Evolutionary conservation across 1,284 basidiomycete genomes (phyloP).

Genomic region (Exobasidium cylindrosporum): DNA sequence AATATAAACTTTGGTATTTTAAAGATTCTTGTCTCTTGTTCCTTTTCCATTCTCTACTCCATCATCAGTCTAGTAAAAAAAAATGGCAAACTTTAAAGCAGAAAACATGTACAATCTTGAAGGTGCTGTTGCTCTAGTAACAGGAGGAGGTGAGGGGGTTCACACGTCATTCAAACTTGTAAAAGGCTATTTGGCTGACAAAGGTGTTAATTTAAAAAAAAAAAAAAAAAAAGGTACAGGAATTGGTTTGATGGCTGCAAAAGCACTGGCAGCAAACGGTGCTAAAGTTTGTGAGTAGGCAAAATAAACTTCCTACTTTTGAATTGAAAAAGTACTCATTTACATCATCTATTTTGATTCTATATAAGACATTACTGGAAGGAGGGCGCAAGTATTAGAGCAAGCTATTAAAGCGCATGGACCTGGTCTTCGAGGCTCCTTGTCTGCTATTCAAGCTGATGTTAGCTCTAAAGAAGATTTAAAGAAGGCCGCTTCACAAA

Average conservation of each 20-base stretch:
- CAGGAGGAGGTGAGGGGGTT: constrained; percentile 39
- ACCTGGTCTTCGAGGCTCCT: constrained; percentile 9
- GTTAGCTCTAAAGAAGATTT: constrained; percentile 30
- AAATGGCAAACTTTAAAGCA: background rate
- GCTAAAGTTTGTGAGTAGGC: constrained; percentile 31
- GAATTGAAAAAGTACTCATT: too few species aligned
- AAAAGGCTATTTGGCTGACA: too few species aligned
- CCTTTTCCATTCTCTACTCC: background rate
- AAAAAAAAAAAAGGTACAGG: constrained; percentile 23
- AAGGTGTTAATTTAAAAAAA: too few species aligned
- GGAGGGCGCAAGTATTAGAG: constrained; percentile 30
- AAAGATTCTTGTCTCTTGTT: too few species aligned
- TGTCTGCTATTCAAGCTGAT: constrained; percentile 26
- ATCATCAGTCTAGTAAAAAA: background rate
- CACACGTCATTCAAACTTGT: too few species aligned
- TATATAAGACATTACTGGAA: constrained; percentile 35
- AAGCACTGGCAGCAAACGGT: constrained; percentile 43
- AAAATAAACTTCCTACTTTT: too few species aligned
- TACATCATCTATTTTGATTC: too few species aligned
- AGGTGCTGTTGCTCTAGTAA: constrained; percentile 40
- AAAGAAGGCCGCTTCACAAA: background rate
- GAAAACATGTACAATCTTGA: constrained; percentile 29
- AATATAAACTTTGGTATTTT: too few species aligned
- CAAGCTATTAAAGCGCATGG: constrained; percentile 21
- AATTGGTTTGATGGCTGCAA: constrained; percentile 41